Conservation (phyloP, 2,329 filamentous ascomycete species). For the Fusarium udum region DNA sequence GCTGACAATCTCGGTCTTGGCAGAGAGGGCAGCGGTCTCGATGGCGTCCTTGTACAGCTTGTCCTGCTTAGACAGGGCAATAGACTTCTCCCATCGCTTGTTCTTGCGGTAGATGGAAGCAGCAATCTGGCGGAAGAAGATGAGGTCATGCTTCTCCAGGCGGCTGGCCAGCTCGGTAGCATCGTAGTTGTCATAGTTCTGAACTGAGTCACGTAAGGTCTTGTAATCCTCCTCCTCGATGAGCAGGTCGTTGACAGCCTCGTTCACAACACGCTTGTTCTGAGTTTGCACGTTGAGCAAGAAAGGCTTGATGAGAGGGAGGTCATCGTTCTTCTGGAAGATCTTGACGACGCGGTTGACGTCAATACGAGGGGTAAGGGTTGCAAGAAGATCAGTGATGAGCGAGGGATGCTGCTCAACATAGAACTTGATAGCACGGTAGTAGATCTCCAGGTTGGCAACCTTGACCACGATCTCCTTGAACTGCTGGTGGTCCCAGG, state of each 20-base stretch:
- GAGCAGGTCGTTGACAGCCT: constrained; percentile 95
- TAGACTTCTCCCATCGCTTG: constrained; percentile 99
- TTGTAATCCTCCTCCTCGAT: constrained; percentile 99
- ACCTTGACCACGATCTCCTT: constrained; percentile 99
- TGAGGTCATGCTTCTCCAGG: constrained; percentile 95
- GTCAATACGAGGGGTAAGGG: constrained; percentile 90
- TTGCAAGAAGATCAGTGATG: constrained; percentile 93
- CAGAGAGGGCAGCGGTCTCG: constrained; percentile 92
- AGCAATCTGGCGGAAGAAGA: constrained; percentile 99
- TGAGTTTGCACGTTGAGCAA: constrained; percentile 93
- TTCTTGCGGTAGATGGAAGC: constrained; percentile 99
- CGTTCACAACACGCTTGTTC: constrained; percentile 98
- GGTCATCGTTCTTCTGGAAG: constrained; percentile 98
- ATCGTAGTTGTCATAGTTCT: constrained; percentile 99
- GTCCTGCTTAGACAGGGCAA: constrained; percentile 96
- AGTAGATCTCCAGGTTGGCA: constrained; percentile 98
- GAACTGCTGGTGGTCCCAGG: constrained; percentile 99
- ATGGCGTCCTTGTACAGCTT: constrained; percentile 99
- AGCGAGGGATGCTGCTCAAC: constrained; percentile 96
- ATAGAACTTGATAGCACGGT: constrained; percentile 96
- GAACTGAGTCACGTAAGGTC: constrained; percentile 94
- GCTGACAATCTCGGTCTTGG: constrained; percentile 91
- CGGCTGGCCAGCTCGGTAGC: constrained; percentile 90
- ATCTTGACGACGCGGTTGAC: constrained; percentile 99
- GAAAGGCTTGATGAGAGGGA: constrained; percentile 98